phyloP scores from a whole-genome alignment of 2,329 filamentous ascomycete species.

The Alternaria postmessia region DNA sequence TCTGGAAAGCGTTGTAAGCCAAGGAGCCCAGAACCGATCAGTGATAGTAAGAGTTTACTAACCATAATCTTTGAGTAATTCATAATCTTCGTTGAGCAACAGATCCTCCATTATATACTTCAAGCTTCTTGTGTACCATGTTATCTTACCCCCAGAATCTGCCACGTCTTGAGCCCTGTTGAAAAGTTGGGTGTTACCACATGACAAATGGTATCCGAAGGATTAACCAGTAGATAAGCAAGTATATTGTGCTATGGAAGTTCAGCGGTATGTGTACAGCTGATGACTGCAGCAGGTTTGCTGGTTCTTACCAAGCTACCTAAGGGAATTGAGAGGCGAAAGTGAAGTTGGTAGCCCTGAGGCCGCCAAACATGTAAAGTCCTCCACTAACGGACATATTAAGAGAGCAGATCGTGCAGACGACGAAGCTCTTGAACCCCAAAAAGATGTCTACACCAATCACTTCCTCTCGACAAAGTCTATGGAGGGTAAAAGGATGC shows the following conservation, averaged over 20 bases:
- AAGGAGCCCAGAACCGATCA: neutral
- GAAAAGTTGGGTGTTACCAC: neutral
- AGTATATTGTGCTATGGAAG: neutral
- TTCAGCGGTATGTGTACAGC: neutral
- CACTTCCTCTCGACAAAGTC: too few relatives aligned
- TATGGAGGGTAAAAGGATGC: neutral
- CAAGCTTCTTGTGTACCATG: neutral
- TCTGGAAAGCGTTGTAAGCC: slow-evolving; percentile 3
- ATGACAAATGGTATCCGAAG: neutral
- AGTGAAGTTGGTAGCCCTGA: neutral
- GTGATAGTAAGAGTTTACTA: slow-evolving; percentile 4
- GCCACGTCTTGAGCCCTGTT: too few relatives aligned
- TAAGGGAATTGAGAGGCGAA: neutral
- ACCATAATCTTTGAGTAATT: slow-evolving; percentile 9
- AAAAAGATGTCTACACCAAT: neutral
- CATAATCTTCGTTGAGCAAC: slow-evolving; percentile 3
- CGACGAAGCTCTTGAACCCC: neutral
- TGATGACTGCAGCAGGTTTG: neutral
- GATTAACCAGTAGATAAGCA: neutral
- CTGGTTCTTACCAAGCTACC: neutral
- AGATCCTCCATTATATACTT: neutral
- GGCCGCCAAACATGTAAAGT: neutral
- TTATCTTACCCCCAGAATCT: too few relatives aligned
- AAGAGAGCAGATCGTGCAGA: neutral
- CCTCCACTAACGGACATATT: neutral